These are phyloP conservation scores for Nicotiana rustica DNA, from an alignment of 305 asterid genomes.

Conservation along the genomic window DNA sequence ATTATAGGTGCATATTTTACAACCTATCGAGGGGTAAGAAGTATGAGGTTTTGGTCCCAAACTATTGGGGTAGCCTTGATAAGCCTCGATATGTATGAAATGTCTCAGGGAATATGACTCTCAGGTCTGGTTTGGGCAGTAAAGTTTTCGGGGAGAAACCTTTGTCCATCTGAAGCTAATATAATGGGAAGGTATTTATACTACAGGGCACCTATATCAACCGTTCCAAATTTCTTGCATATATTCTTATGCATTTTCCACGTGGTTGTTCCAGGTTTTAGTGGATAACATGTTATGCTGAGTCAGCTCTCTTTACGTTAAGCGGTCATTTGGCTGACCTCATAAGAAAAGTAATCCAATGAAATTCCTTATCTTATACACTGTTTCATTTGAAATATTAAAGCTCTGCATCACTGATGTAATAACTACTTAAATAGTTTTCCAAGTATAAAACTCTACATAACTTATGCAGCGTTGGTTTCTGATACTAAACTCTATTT, in stretches of 20 bases:
- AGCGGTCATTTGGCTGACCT: constrained; percentile 5
- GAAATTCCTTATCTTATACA: not conserved
- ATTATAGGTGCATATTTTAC: constrained; percentile 21
- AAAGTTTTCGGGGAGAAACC: not conserved
- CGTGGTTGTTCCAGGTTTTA: constrained; percentile 12
- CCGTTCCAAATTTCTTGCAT: not conserved
- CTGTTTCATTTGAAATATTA: constrained; percentile 4
- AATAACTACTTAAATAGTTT: not conserved
- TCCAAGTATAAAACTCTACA: not conserved
- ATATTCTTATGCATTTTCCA: constrained; percentile 10
- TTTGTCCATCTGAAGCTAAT: constrained; percentile 20
- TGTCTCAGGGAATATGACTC: not conserved
- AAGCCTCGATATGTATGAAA: constrained; percentile 5
- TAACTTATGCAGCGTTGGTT: constrained; percentile 14
- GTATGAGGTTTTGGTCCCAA: constrained; percentile 20
- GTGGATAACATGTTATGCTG: constrained; percentile 9
- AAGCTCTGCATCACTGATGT: not conserved
- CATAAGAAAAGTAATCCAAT: not conserved
- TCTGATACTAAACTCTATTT: constrained; percentile 2
- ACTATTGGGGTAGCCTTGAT: constrained; percentile 4
- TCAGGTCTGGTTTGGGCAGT: not conserved
- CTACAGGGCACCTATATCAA: constrained; percentile 2
- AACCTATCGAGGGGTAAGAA: not conserved
- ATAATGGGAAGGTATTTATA: not conserved
- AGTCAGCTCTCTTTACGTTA: not conserved